Base-by-base conservation (phyloP, 2,329 filamentous ascomycete species). In the Trichoderma asperellum region DNA sequence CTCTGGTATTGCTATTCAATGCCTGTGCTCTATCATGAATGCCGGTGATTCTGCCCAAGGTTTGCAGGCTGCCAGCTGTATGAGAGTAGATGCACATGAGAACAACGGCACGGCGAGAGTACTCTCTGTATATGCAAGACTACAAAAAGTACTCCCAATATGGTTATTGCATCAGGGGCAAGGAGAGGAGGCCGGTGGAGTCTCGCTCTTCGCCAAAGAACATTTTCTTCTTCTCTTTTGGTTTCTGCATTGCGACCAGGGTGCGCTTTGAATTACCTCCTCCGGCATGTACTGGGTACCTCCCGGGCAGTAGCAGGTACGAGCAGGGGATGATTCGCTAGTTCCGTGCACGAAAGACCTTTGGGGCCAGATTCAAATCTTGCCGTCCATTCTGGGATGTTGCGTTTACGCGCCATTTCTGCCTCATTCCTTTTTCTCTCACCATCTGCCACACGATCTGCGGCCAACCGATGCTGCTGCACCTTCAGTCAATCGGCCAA, bases 321-420 rank as follows among this genome's bases (percentile, higher is more conserved):
- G 7, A 34, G 29, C 53, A 56, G 18, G 53, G 29, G 29, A 56
- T 21, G 34, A 34, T 32, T 34, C 29, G 53, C 53, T 55, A 55
- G 52, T 49, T 16, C 52, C 21, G 52, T 29, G 24, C 24, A 55
- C 52, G 52, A 55, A 55, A 27, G 27, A 55, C 24, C 21, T 55
- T 29, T 53, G 49, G 47, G 49, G 49, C 49, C 49, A 53, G 47
- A 49, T 49, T 49, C 47, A 57, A 57, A 57, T 57, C 55, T 57
- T 57, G 32, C 55, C 55, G n/a, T 57, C 55, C 55, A 57, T 57
- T 57, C 32, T 35, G 55, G 34, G 55, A 57, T 57, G 55, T 32
- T 34, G 18, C 32, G 1, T 49, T 43, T 18, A 10, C 40, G 40
- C 40, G 18, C 40, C 40, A 8, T 34, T 56, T 56, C 53, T 32